Conservation (phyloP, 2,329 filamentous ascomycete species). For the Claviceps sp. region DNA sequence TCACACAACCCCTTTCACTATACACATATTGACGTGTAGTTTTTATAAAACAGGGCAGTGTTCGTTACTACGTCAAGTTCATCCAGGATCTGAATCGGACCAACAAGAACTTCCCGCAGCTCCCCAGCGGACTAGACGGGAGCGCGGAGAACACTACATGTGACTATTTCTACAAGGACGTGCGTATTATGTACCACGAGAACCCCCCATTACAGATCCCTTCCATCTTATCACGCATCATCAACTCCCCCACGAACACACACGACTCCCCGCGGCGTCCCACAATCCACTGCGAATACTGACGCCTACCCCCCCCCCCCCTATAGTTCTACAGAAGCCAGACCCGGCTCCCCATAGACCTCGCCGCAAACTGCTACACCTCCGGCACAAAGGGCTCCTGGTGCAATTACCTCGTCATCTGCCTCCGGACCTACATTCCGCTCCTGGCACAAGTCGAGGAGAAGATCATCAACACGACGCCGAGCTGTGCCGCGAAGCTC, state of each 20-base stretch:
- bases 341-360: neutral
- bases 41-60: neutral
- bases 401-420: conserved; percentile 1
- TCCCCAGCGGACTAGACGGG: neutral
- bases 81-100: neutral
- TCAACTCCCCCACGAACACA: neutral
- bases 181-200: neutral
- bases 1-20: no score
- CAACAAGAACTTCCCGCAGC: neutral
- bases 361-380: neutral
- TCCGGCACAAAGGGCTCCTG: neutral
- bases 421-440: conserved; percentile 1
- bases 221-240: neutral
- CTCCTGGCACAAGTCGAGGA: neutral
- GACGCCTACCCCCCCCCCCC: neutral
- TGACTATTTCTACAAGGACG: neutral
- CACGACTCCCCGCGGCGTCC: no score
- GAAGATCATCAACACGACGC: neutral
- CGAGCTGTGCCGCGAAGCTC: neutral
- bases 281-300: no score
- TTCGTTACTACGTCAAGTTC: neutral
- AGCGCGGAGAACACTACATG: neutral
- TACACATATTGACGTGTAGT: neutral
- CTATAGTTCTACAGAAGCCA: neutral
- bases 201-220: no score